phyloP scores from a whole-genome alignment of 1,284 basidiomycete species.

The Coriolopsis trogii region DNA sequence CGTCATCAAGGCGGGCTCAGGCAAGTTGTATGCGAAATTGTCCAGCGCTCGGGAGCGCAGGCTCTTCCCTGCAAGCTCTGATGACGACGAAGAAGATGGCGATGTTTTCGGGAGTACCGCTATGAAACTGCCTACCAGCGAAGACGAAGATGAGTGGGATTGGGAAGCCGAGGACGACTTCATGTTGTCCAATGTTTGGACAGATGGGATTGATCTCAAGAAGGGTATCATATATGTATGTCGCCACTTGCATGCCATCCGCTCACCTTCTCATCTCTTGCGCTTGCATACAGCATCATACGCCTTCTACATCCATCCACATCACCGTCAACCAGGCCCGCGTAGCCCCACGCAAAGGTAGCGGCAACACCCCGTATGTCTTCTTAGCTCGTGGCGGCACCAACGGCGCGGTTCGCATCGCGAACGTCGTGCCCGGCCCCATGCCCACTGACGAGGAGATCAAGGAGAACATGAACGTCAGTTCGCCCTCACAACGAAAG shows the following conservation, averaged over 20 bases:
- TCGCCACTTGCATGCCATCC: conserved; percentile 11
- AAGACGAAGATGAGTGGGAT: conserved; percentile 45
- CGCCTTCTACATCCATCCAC: conserved; percentile 53
- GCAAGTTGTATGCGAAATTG: conserved; percentile 51
- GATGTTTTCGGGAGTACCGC: conserved; percentile 11
- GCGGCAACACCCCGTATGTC: conserved; percentile 59
- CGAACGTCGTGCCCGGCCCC: conserved; percentile 23
- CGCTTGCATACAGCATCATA: conserved; percentile 48
- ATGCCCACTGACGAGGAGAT: conserved; percentile 4
- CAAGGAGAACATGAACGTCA: conserved; percentile 5
- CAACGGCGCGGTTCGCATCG: conserved; percentile 26
- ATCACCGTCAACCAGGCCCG: conserved; percentile 57
- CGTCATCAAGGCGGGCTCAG: conserved; percentile 52
- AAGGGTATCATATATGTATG: conserved; percentile 65
- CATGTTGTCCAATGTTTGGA: conserved; percentile 59
- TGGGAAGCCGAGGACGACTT: conserved; percentile 72
- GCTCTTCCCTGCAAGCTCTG: conserved; percentile 39
- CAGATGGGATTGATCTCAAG: conserved; percentile 46
- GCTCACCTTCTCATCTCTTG: background rate
- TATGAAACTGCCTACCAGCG: conserved; percentile 14
- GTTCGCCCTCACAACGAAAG: background rate
- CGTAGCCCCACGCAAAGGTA: conserved; percentile 53
- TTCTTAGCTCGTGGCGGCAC: conserved; percentile 52
- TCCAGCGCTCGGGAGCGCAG: conserved; percentile 62
- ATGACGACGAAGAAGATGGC: conserved; percentile 28